These are phyloP conservation scores for Chaetomium cochliodes DNA, from an alignment of 495 filamentous ascomycete species.

Conservation along the genomic window DNA sequence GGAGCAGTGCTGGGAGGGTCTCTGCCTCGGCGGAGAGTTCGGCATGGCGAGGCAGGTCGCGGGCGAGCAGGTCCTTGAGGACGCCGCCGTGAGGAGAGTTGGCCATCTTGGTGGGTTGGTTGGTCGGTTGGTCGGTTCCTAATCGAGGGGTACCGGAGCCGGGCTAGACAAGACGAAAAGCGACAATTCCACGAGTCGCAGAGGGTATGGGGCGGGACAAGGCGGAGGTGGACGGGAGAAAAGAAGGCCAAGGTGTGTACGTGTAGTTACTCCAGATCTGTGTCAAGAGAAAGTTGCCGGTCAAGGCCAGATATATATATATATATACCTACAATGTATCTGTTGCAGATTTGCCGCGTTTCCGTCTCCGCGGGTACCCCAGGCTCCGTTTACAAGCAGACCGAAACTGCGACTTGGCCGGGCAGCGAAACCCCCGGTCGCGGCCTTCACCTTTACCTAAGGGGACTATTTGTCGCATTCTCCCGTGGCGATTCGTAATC, in stretches of 20 bases:
- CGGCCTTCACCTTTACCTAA: conserved; percentile 17
- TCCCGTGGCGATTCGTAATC: neutral
- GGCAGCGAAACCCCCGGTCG: conserved; percentile 19
- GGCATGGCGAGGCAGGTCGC: conserved; percentile 75
- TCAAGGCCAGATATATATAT: conserved; percentile 6
- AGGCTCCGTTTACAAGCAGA: conserved; percentile 10
- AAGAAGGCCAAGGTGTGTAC: neutral
- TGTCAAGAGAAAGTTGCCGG: neutral
- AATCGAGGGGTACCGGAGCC: conserved; percentile 6
- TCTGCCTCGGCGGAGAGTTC: conserved; percentile 82
- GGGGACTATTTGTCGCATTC: neutral
- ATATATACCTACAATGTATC: conserved; percentile 15
- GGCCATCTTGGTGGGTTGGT: conserved; percentile 46
- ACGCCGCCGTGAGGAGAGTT: conserved; percentile 92
- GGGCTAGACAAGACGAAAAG: neutral
- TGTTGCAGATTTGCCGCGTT: conserved; percentile 19
- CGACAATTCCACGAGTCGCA: neutral
- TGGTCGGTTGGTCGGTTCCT: conserved; percentile 12
- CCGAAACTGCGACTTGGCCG: conserved; percentile 8
- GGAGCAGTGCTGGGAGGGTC: conserved; percentile 75
- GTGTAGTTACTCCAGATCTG: neutral
- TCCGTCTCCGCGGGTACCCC: conserved; percentile 20
- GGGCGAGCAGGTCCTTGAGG: conserved; percentile 93
- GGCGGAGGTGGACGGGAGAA: neutral
- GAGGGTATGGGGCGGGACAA: neutral